Evolutionary conservation across 345 rosid species (phyloP).

Genomic region (Eutrema heterophyllum): DNA sequence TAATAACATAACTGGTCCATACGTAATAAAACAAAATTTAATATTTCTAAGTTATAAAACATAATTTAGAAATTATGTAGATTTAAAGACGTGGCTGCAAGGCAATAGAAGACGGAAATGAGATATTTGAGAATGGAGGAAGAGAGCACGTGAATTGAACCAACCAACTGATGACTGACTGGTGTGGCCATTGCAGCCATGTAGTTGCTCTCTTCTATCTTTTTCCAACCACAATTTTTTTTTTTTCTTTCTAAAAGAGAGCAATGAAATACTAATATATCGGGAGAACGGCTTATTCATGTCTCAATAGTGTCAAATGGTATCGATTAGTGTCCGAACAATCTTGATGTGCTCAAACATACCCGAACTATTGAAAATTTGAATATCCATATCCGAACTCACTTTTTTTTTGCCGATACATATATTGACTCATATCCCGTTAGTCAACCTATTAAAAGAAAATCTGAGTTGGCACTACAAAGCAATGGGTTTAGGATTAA

Average conservation of each 20-base stretch:
- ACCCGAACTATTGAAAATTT: too few species aligned
- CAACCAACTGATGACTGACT: conserved; percentile 29
- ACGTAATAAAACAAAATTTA: conserved; percentile 4
- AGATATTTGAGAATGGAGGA: background rate
- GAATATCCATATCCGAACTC: too few species aligned
- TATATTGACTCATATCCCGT: too few species aligned
- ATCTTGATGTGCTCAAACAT: too few species aligned
- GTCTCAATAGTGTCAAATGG: too few species aligned
- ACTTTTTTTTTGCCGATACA: too few species aligned
- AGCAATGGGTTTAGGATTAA: too few species aligned
- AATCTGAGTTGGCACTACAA: too few species aligned
- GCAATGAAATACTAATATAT: background rate
- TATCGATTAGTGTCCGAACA: too few species aligned
- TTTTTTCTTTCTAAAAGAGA: background rate
- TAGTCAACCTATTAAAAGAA: too few species aligned
- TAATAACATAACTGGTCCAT: conserved; percentile 8
- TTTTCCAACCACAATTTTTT: conserved; percentile 1
- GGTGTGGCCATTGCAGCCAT: conserved; percentile 18
- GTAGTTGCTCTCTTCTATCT: conserved; percentile 16
- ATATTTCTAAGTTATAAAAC: background rate
- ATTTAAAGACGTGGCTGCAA: background rate
- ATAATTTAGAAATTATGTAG: background rate
- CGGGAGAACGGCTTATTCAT: too few species aligned
- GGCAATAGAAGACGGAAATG: background rate
- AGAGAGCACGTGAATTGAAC: conserved; percentile 22